These are phyloP conservation scores for Aspergillus mulundensis DNA, from an alignment of 495 filamentous ascomycete genomes.

Conservation along the genomic window DNA sequence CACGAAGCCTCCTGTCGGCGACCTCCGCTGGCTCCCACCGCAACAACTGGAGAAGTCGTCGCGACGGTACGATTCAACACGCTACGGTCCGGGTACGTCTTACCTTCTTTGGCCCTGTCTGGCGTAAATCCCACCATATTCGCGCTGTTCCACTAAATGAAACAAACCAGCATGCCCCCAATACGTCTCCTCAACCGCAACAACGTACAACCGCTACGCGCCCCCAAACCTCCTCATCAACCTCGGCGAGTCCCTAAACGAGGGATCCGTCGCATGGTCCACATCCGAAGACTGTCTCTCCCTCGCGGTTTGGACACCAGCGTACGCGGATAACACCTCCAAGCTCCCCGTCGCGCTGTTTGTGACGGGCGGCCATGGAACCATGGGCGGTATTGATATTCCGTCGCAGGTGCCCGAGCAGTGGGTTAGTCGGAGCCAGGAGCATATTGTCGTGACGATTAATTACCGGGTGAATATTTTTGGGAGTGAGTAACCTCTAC, in stretches of 20 bases:
- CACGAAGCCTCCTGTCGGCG: neutral
- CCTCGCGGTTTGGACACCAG: constrained; percentile 20
- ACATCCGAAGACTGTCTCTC: constrained; percentile 20
- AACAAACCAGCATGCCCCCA: neutral
- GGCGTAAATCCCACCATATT: too few species aligned
- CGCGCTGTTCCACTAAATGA: too few species aligned
- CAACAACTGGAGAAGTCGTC: neutral
- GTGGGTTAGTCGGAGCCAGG: constrained; percentile 43
- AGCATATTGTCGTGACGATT: constrained; percentile 51
- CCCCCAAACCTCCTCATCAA: constrained; percentile 12
- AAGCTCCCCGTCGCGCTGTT: constrained; percentile 19
- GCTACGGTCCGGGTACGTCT: neutral
- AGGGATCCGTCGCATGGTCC: constrained; percentile 16
- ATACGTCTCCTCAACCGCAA: neutral
- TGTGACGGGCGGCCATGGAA: constrained; percentile 13
- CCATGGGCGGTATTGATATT: constrained; percentile 36
- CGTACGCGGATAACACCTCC: constrained; percentile 1
- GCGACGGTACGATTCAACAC: neutral
- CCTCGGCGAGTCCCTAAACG: constrained; percentile 9
- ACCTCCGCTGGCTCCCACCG: neutral
- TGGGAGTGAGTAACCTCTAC: constrained; percentile 10
- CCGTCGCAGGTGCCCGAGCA: constrained; percentile 41
- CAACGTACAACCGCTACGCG: constrained; percentile 13
- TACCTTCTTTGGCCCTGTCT: too few species aligned
- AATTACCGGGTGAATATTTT: constrained; percentile 35